A percentile compares a stretch with the other conserved stretches of the same genome.
Conservation (phyloP, 345 rosid genomes). For the Hibiscus trionum region DNA sequence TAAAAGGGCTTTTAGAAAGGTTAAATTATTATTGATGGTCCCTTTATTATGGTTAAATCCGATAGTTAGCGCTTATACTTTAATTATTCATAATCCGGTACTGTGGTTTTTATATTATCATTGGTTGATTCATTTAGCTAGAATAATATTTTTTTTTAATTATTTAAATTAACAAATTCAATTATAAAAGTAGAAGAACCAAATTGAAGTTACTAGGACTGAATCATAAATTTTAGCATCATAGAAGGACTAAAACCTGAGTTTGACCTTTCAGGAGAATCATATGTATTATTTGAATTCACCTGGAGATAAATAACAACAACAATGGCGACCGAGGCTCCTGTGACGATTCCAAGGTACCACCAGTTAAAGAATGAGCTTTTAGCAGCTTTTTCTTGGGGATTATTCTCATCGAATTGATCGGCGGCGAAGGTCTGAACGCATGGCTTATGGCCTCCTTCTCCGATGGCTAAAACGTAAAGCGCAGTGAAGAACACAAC, state of each 20-base stretch:
- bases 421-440: conserved; percentile 95
- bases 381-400: conserved; percentile 60
- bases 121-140: too few relatives aligned
- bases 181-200: too few relatives aligned
- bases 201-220: neutral
- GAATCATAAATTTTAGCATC: neutral
- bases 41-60: neutral
- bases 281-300: neutral
- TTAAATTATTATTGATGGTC: neutral
- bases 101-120: neutral
- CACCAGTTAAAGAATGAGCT: conserved; percentile 95
- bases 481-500: conserved; percentile 61
- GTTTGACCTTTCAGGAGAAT: neutral
- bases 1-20: neutral
- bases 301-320: conserved; percentile 73
- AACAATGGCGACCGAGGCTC: conserved; percentile 51
- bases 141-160: too few relatives aligned
- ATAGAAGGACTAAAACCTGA: neutral
- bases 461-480: conserved; percentile 69
- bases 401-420: conserved; percentile 59
- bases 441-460: conserved; percentile 94
- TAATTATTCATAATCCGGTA: neutral
- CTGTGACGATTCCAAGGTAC: conserved; percentile 54
- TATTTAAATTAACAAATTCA: too few relatives aligned
- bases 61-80: neutral